Evolutionary conservation across 768 basidiomycete genomes (phyloP).

Genomic region (Mycena vitilis): DNA sequence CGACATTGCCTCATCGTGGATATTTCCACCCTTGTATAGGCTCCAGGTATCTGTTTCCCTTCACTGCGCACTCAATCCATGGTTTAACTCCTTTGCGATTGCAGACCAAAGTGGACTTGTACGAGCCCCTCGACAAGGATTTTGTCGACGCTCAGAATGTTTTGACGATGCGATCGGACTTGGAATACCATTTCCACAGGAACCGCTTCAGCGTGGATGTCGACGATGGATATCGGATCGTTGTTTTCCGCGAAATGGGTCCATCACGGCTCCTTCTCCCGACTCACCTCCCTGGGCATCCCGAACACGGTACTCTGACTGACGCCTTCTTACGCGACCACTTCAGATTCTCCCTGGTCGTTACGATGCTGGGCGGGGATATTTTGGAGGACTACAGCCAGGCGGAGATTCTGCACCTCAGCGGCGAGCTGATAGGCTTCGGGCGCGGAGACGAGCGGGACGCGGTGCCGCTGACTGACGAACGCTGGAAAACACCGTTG

Average conservation of each 20-base stretch:
- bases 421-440: neutral
- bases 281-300: neutral
- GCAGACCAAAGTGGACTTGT: neutral
- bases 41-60: neutral
- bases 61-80: neutral
- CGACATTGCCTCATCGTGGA: neutral
- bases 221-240: neutral
- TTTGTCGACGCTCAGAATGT: neutral
- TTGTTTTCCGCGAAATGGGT: slow-evolving; percentile 6
- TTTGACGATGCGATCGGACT: neutral
- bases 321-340: neutral
- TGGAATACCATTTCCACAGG: slow-evolving; percentile 6
- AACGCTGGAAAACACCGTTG: neutral
- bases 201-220: slow-evolving; percentile 14
- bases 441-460: neutral
- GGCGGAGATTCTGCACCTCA: neutral
- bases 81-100: neutral
- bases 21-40: neutral
- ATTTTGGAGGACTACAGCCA: neutral
- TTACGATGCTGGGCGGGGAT: neutral
- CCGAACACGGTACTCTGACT: neutral
- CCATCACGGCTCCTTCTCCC: neutral
- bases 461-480: neutral
- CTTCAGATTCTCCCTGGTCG: neutral
- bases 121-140: neutral